Base-by-base conservation (phyloP, 2,329 filamentous ascomycete genomes). In the Botrytis cinerea region DNA sequence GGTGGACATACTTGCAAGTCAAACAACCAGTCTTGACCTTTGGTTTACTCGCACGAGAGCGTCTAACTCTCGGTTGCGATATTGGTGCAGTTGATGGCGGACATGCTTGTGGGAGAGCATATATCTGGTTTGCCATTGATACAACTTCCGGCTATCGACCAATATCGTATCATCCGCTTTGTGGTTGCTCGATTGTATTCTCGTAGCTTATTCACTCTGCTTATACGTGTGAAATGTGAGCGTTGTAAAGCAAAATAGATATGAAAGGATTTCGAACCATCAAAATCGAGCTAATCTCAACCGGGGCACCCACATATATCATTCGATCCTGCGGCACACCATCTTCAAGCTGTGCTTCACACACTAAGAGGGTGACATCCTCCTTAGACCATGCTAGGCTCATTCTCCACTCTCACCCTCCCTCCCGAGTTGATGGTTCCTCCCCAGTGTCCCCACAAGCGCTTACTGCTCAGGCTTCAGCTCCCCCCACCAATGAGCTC, bases 1-100 rank as follows among this genome's bases (percentile, higher is more conserved):
- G 38, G 40, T 28, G 35, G 64, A 79, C 79, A 64, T 74, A 81
- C 79, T 80, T 81, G 78, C 80, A 81, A 59, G 80, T 81, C 68
- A 76, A 75, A 73, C 80, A 81, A 6, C 79, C 80, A 20, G 78
- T 80, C 71, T 77, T 80, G 46, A 80, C 78, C 70, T 80, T 80
- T 20, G 79, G 79, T 57, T 78, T 80, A 71, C 79, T 79, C 7
- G 78, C 79, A 57, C 79, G 76, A 51, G 78, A 72, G 28, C 70
- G 70, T 54, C 70, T 48, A n/a, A 72, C 48, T 38, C 28, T 70
- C 4, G 70, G 70, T 35, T 72, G 59, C 38, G 60, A 22, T 43
- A 64, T 59, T 25, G 57, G 59, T 22, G 40, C 14, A 28, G 35
- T 51, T 32, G 32, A 18, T 32, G 45, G 40, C 35, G 69, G 40